Conservation (phyloP, 768 basidiomycete species). For the Agaricus sinodeliciosus region DNA sequence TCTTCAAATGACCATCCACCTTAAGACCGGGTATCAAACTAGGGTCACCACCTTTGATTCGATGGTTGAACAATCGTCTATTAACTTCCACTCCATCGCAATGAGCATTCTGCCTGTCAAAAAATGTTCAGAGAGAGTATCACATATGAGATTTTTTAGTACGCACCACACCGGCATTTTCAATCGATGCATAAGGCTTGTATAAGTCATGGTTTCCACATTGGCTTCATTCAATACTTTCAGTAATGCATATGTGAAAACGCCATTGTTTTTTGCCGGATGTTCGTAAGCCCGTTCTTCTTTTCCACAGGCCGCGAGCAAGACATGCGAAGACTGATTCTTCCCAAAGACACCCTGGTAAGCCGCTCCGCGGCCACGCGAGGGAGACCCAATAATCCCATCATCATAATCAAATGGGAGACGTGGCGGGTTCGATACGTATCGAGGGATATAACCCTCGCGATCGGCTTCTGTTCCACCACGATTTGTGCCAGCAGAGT, state of each 20-base stretch:
- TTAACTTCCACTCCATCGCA: conserved; percentile 27
- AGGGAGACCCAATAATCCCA: conserved; percentile 13
- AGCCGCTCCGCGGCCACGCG: conserved; percentile 12
- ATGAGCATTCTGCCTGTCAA: conserved; percentile 28
- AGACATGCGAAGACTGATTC: conserved; percentile 30
- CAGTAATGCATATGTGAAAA: conserved; percentile 26
- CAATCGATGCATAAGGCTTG: conserved; percentile 24
- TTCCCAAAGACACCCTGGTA: conserved; percentile 17
- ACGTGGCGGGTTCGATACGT: conserved; percentile 20
- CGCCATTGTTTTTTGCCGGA: conserved; percentile 17
- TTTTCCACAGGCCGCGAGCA: conserved; percentile 35
- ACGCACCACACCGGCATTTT: conserved; percentile 22
- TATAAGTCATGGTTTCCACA: conserved; percentile 24
- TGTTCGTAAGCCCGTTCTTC: conserved; percentile 27
- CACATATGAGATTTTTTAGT: neutral
- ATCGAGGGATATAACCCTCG: conserved; percentile 17
- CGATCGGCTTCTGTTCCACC: neutral
- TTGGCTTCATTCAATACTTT: conserved; percentile 17
- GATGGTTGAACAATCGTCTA: conserved; percentile 25
- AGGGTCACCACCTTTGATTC: conserved; percentile 20
- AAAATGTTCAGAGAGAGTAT: neutral
- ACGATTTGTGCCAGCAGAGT: conserved; percentile 31
- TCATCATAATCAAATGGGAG: conserved; percentile 20
- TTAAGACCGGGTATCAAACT: conserved; percentile 20
- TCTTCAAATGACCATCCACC: conserved; percentile 8